Evolutionary conservation across 164 flowering plant genomes (phyloP).

Genomic region (Paratinospora sagittata): DNA sequence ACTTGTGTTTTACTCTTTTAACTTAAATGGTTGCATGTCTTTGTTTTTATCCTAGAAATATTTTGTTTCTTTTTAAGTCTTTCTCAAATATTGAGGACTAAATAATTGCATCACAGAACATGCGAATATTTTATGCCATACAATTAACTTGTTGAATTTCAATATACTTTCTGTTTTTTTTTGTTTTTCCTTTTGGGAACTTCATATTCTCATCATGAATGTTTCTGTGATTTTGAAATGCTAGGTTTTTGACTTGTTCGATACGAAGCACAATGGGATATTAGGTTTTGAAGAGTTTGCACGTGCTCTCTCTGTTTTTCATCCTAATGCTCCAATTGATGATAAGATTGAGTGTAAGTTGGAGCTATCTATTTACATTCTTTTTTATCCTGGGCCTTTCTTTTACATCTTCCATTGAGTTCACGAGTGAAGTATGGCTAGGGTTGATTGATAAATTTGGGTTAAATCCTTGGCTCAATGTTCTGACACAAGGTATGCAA

Average conservation of each 20-base stretch:
- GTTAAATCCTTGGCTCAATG: neutral
- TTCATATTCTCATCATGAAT: neutral
- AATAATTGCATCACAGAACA: neutral
- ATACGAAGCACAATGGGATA: constrained; percentile 60
- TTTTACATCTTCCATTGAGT: neutral
- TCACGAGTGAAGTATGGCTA: neutral
- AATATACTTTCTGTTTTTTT: neutral
- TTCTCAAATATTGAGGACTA: neutral
- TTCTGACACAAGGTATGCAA: neutral
- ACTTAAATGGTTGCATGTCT: neutral
- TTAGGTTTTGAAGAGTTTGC: constrained; percentile 68
- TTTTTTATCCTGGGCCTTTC: neutral
- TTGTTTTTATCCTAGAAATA: neutral
- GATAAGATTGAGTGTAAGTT: constrained; percentile 63
- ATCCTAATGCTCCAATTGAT: constrained; percentile 66
- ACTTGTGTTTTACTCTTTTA: neutral
- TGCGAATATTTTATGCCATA: neutral
- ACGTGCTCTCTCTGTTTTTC: constrained; percentile 60
- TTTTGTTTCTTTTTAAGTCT: neutral
- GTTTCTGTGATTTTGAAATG: constrained; percentile 5
- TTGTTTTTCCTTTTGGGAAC: neutral
- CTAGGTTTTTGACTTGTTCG: constrained; percentile 65
- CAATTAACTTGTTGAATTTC: too few species aligned
- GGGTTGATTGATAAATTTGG: neutral
- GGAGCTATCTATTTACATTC: neutral